Conservation (phyloP, 495 filamentous ascomycete genomes). For the Paragyromitra xinjiangensis region DNA sequence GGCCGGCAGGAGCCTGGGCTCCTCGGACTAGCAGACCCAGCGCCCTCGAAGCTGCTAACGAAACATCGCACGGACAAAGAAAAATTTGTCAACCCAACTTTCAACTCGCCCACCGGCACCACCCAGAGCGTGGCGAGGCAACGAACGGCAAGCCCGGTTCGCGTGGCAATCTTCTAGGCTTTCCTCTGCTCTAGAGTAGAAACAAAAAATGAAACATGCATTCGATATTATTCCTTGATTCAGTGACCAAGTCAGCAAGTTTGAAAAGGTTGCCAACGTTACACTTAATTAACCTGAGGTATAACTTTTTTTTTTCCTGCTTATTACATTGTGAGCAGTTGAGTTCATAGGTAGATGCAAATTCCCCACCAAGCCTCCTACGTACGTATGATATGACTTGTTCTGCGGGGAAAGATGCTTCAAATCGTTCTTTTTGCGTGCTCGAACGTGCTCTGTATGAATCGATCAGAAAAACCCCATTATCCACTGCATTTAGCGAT, state of each 20-base stretch:
- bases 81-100: neutral
- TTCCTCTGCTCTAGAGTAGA: slow-evolving; percentile 4
- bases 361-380: slow-evolving; percentile 26
- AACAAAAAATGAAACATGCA: slow-evolving; percentile 46
- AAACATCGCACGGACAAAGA: slow-evolving; percentile 4
- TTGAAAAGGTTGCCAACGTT: slow-evolving; percentile 30
- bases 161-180: slow-evolving; percentile 9
- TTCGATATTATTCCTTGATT: slow-evolving; percentile 27
- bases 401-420: slow-evolving; percentile 23
- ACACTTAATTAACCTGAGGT: slow-evolving; percentile 21
- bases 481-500: neutral
- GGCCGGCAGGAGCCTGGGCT: neutral
- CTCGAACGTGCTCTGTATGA: slow-evolving; percentile 10
- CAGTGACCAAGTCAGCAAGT: slow-evolving; percentile 32
- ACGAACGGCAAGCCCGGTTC: slow-evolving; percentile 10
- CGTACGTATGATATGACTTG: slow-evolving; percentile 35
- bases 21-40: neutral
- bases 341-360: slow-evolving; percentile 18
- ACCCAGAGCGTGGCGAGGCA: slow-evolving; percentile 10
- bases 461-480: slow-evolving; percentile 27
- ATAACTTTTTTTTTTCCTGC: slow-evolving; percentile 30
- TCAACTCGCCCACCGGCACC: slow-evolving; percentile 8
- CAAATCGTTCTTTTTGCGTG: slow-evolving; percentile 24
- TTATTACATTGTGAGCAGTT: slow-evolving; percentile 34
- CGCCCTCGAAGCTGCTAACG: neutral